A percentile compares a stretch with the other conserved stretches of the same genome.
Conservation (phyloP, 78 protist species). For the Parvularia atlantis region DNA sequence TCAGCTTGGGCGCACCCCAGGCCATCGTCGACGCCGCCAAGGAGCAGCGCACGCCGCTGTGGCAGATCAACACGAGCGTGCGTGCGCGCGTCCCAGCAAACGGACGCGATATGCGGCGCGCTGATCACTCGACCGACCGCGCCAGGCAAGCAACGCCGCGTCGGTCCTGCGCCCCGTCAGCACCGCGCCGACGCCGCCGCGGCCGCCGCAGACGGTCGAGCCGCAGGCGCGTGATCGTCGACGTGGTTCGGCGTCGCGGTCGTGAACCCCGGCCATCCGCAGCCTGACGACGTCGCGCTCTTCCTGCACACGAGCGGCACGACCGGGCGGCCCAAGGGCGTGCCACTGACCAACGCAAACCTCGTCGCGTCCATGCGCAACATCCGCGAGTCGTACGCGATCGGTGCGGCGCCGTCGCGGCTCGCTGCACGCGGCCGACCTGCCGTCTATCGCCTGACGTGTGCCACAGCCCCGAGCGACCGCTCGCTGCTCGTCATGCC, state of each 20-base stretch:
- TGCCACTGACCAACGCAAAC: conserved; percentile 58
- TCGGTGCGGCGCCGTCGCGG: conserved; percentile 3
- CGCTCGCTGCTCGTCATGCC: conserved; percentile 57
- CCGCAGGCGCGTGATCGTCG: not conserved
- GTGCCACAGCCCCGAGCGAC: no score
- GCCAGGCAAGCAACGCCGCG: not conserved
- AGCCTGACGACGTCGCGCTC: conserved; percentile 43
- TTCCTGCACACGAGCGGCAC: conserved; percentile 73
- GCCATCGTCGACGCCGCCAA: not conserved
- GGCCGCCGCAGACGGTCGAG: not conserved
- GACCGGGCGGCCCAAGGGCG: conserved; percentile 74
- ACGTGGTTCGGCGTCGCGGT: not conserved
- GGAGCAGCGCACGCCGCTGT: not conserved
- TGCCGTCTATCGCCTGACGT: no score
- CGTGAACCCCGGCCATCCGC: conserved; percentile 15
- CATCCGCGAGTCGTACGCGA: conserved; percentile 34
- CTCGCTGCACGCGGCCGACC: no score
- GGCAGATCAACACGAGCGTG: not conserved
- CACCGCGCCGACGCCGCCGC: not conserved
- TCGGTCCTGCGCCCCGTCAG: not conserved
- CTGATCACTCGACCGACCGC: not conserved
- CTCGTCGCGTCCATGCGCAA: conserved; percentile 28
- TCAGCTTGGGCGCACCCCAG: no score
- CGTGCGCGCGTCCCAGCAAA: not conserved
- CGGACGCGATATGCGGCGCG: not conserved